These are phyloP conservation scores for Neonectria sp. DNA, from an alignment of 2,329 filamentous ascomycete genomes.

Conservation along the genomic window DNA sequence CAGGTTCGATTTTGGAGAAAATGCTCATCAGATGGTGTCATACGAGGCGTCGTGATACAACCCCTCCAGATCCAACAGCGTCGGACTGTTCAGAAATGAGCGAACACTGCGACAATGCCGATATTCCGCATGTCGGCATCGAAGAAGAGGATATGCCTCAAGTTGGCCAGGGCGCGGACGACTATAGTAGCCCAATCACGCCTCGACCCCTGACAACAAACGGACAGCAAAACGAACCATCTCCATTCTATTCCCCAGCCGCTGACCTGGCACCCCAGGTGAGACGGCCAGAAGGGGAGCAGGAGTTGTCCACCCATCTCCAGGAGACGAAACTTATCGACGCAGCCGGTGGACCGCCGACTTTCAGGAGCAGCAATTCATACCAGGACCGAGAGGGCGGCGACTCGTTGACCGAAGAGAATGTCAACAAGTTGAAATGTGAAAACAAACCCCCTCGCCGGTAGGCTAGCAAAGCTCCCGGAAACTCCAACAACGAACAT, in stretches of 20 bases:
- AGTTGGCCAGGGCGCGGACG: conserved; percentile 41
- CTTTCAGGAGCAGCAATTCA: conserved; percentile 51
- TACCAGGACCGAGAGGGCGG: conserved; percentile 54
- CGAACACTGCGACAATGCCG: conserved; percentile 60
- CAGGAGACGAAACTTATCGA: conserved; percentile 65
- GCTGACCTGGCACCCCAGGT: conserved; percentile 54
- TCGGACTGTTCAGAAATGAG: conserved; percentile 64
- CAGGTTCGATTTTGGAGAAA: conserved; percentile 75
- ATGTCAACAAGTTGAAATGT: conserved; percentile 63
- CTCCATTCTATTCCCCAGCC: conserved; percentile 58
- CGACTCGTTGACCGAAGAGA: conserved; percentile 68
- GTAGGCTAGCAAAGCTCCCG: conserved; percentile 19
- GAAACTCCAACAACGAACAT: conserved; percentile 4
- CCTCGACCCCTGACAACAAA: conserved; percentile 58
- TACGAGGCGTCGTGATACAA: conserved; percentile 45
- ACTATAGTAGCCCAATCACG: conserved; percentile 55
- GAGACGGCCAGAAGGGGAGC: conserved; percentile 54
- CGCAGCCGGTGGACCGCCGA: conserved; percentile 58
- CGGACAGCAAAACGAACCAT: conserved; percentile 56
- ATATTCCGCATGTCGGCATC: conserved; percentile 56
- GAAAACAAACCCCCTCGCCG: conserved; percentile 49
- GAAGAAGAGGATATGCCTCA: conserved; percentile 44
- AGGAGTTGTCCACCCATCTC: conserved; percentile 60
- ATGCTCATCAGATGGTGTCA: conserved; percentile 80
- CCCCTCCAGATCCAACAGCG: conserved; percentile 46